A percentile compares a stretch with the other conserved stretches of the same genome.
Evolutionary conservation across 805 yeast genomes (phyloP).

Genomic region (Lipomyces chichibuensis): DNA sequence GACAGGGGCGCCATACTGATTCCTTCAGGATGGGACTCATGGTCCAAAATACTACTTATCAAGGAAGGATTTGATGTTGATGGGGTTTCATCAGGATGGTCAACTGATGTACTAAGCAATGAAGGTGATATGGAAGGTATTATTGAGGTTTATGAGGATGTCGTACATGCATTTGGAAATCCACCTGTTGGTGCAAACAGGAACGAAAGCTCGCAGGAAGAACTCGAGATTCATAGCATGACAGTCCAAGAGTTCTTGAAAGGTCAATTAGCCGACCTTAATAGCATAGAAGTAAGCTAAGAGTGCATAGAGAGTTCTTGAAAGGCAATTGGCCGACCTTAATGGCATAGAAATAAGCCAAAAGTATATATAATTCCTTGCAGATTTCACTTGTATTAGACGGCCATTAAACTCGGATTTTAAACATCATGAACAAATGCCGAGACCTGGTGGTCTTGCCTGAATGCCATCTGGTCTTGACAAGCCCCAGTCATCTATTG

Average conservation of each 20-base stretch:
- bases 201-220: background rate
- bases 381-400: too few relatives aligned
- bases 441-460: too few relatives aligned
- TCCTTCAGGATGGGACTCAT: slow-evolving; percentile 47
- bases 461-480: too few relatives aligned
- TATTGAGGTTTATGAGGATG: slow-evolving; percentile 35
- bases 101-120: slow-evolving; percentile 16
- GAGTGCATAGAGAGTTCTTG: too few relatives aligned
- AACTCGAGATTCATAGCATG: slow-evolving; percentile 17
- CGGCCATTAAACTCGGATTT: too few relatives aligned
- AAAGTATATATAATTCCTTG: too few relatives aligned
- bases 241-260: slow-evolving; percentile 28
- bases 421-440: too few relatives aligned
- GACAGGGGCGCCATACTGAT: slow-evolving; percentile 37
- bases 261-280: slow-evolving; percentile 18
- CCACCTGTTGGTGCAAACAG: background rate
- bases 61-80: slow-evolving; percentile 36
- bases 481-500: too few relatives aligned
- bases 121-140: slow-evolving; percentile 22
- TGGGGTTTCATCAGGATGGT: slow-evolving; percentile 38
- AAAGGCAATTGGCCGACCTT: too few relatives aligned
- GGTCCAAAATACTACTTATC: slow-evolving; percentile 41
- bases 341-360: too few relatives aligned
- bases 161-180: slow-evolving; percentile 31
- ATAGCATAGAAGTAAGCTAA: slow-evolving; percentile 22